Percentiles rank a stretch among this genome's conserved stretches.
Evolutionary conservation across 495 filamentous ascomycete species (phyloP).

Genomic region (Aspergillus wentii): DNA sequence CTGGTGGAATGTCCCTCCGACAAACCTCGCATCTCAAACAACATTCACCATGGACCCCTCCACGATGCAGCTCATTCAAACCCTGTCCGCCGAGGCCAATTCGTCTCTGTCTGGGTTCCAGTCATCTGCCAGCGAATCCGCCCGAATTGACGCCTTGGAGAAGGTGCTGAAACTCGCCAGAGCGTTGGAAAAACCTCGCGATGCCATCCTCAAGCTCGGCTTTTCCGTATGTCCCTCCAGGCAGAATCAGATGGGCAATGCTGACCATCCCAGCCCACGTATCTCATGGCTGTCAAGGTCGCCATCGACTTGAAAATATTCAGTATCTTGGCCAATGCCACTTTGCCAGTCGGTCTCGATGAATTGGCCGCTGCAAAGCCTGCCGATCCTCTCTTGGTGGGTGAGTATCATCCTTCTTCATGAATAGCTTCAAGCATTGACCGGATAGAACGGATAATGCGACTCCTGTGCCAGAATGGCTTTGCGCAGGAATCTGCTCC

Average conservation of each 20-base stretch:
- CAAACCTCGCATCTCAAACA: too few species aligned
- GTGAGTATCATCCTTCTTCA: constrained; percentile 7
- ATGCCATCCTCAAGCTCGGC: constrained; percentile 15
- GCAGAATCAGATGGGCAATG: too few species aligned
- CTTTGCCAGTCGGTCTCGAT: constrained; percentile 5
- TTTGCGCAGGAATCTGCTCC: constrained; percentile 8
- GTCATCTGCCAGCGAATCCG: constrained; percentile 1
- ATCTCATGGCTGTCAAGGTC: constrained; percentile 19
- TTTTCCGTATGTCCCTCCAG: constrained; percentile 12
- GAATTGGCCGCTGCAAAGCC: constrained; percentile 13
- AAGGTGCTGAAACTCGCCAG: constrained; percentile 6
- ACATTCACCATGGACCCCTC: too few species aligned
- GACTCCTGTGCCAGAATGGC: constrained; percentile 12
- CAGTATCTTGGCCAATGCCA: constrained; percentile 8
- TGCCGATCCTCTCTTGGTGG: constrained; percentile 16
- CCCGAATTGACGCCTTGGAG: constrained; percentile 10
- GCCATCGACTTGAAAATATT: constrained; percentile 19
- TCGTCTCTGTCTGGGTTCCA: constrained; percentile 15
- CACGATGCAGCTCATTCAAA: constrained; percentile 6
- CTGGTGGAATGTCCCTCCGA: too few species aligned
- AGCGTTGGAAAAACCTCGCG: constrained; percentile 13
- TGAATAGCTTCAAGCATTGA: neutral
- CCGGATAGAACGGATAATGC: constrained; percentile 17
- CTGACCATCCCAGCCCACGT: constrained; percentile 15
- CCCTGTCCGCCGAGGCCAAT: constrained; percentile 2